Evolutionary conservation across 208 protist species (phyloP), one percentile per base, ranked within the genome.

Genomic region (Lotmaria passim): DNA sequence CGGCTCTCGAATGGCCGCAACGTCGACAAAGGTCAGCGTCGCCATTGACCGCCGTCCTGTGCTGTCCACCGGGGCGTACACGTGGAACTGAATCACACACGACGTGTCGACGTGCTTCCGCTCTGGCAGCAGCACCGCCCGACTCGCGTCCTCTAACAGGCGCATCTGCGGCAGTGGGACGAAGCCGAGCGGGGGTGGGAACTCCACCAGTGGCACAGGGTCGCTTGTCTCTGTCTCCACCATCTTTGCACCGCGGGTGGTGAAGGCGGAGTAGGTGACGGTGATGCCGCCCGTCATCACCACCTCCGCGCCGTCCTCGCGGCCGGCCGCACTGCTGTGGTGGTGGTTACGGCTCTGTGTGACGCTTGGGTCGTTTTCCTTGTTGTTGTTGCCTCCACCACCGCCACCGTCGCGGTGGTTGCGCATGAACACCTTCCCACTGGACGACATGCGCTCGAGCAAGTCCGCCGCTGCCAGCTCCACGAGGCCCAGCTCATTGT

Each of bases 1-100:
- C 36, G 83, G 86, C 44, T 64, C 70, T 23, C 71, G 78, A 56
- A 96, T 90, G 19, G 90, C 88, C 7, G 87, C 85, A 12, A 93
- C 78, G 51, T 96, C 90, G 41, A 96, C 77, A 69, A 96, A 96
- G n/a, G 90, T 96, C 34, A 96, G 51, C 21, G 88, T 96, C 15
- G 86, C 85, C 84, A 96, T 90, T 21, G 90, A 85, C 24, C 88
- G 87, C n/a, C 78, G 79, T 28, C 90, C 87, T 12, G 71, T 79
- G 44, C 75, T 66, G 57, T 90, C 87, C 17, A 93, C 87, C 7
- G 87, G 80, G 14, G 85, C 82, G 75, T 96, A 93, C 19, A 96
- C 78, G n/a, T 96, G 88, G 47, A 96, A 93, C 75, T 96, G 90
- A 41, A 93, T 81, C 55, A 93, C 57, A 60, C 87, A 93, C 19